Conservation (phyloP, 208 protist species). For the Angomonas deanei region DNA sequence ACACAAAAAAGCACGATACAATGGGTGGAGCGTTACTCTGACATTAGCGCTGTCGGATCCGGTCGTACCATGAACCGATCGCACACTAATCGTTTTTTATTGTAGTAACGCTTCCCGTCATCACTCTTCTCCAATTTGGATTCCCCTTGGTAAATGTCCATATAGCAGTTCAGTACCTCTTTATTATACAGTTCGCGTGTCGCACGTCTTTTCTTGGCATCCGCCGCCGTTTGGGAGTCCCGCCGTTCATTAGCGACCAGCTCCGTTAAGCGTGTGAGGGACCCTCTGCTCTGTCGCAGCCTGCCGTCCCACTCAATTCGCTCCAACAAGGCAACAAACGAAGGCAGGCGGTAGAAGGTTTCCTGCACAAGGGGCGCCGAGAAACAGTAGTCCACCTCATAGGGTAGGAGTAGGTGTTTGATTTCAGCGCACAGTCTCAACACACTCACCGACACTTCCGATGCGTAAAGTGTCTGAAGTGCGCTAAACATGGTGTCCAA, state of each 20-base stretch:
- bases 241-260: background rate
- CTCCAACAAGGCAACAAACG: background rate
- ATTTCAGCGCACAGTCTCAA: background rate
- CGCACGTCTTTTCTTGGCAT: background rate
- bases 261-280: background rate
- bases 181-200: background rate
- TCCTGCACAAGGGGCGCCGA: background rate
- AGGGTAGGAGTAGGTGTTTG: background rate
- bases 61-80: too few relatives aligned
- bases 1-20: too few relatives aligned
- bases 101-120: too few relatives aligned
- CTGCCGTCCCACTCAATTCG: conserved; percentile 2
- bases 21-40: too few relatives aligned
- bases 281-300: background rate
- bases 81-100: too few relatives aligned
- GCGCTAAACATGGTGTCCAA: background rate
- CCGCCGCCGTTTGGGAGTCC: background rate
- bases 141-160: background rate
- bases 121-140: background rate
- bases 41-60: too few relatives aligned
- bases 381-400: background rate
- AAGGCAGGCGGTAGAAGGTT: background rate
- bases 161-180: background rate
- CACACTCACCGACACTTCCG: background rate
- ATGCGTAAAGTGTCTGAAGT: background rate